Percentiles rank a stretch among this genome's conserved stretches.
Conservation (phyloP, 1,139 yeast species). For the Pichia terricola region DNA sequence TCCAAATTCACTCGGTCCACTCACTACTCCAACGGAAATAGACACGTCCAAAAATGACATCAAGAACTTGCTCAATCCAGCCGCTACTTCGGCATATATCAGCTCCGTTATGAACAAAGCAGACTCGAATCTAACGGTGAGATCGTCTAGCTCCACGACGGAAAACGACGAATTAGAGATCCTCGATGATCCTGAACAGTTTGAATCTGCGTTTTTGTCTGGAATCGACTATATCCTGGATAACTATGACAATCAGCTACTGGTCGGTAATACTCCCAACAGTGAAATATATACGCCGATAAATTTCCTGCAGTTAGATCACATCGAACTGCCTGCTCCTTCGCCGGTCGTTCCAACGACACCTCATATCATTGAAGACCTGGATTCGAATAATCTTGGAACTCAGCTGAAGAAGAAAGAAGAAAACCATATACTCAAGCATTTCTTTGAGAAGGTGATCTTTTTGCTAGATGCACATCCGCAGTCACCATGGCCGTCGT, state of each 20-base stretch:
- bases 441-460: conserved; percentile 41
- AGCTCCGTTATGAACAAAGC: not conserved
- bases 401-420: conserved; percentile 23
- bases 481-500: conserved; percentile 48
- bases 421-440: conserved; percentile 42
- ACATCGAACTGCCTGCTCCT: too few species aligned
- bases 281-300: too few species aligned
- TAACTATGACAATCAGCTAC: conserved; percentile 9
- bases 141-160: not conserved
- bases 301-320: too few species aligned
- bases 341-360: too few species aligned
- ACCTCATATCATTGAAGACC: too few species aligned
- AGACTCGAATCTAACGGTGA: not conserved
- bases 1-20: not conserved
- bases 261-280: not conserved
- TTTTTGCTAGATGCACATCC: conserved; percentile 49
- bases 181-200: conserved; percentile 18
- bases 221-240: conserved; percentile 23
- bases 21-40: not conserved
- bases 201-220: conserved; percentile 23
- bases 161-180: conserved; percentile 9
- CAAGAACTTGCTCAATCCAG: not conserved
- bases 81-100: not conserved
- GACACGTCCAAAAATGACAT: not conserved
- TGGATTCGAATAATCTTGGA: conserved; percentile 3